phyloP scores from a whole-genome alignment of 192 early-diverging fungal species.

The Coemansia sp. region DNA sequence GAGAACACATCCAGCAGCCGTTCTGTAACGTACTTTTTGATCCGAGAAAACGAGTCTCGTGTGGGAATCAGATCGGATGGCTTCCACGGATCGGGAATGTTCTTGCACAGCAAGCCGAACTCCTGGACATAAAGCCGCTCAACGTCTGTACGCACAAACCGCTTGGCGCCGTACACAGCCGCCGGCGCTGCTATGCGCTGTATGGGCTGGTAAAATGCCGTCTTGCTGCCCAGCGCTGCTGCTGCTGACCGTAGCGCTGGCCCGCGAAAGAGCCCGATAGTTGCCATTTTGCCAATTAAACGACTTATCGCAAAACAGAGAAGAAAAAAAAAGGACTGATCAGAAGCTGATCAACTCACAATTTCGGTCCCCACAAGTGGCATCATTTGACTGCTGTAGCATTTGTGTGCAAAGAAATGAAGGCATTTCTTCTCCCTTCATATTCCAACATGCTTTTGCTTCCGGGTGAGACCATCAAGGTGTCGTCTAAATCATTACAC shows the following conservation, averaged over 20 bases:
- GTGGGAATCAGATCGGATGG: constrained; percentile 16
- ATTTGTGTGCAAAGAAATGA: neutral
- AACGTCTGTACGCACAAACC: constrained; percentile 20
- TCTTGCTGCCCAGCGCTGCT: neutral
- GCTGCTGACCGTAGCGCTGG: constrained; percentile 6
- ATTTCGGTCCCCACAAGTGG: too few species aligned
- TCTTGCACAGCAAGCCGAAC: constrained; percentile 30
- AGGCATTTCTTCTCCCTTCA: neutral
- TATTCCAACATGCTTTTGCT: constrained; percentile 6
- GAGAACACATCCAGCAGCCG: constrained; percentile 13
- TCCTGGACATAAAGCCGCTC: constrained; percentile 32
- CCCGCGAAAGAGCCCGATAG: constrained; percentile 13
- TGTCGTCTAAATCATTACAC: constrained; percentile 26
- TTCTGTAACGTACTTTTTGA: constrained; percentile 4
- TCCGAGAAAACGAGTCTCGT: constrained; percentile 5
- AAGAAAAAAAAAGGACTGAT: constrained; percentile 4
- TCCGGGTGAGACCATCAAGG: constrained; percentile 28
- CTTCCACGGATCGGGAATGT: constrained; percentile 14
- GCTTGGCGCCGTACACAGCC: neutral
- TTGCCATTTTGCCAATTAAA: constrained; percentile 20
- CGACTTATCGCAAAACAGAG: neutral
- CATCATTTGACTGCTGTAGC: too few species aligned
- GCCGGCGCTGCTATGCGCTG: neutral
- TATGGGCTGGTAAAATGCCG: neutral
- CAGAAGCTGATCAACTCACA: too few species aligned